These are phyloP conservation scores for Rhizophora mangle DNA, from an alignment of 345 rosid genomes.

Conservation along the genomic window DNA sequence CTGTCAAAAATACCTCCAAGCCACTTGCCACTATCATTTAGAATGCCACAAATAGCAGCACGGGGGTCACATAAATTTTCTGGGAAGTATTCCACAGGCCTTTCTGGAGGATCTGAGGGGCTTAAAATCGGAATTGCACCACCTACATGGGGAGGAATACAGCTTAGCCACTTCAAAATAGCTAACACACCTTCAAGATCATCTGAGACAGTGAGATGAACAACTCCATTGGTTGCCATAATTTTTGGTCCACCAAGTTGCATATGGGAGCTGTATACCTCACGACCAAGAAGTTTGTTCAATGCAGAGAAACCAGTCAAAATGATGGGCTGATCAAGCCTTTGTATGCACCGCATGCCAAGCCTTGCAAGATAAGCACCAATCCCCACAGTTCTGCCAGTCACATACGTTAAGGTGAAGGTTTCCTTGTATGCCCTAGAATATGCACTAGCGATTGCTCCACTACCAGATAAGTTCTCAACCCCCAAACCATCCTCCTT, in stretches of 20 bases:
- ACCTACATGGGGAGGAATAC: slow-evolving; percentile 72
- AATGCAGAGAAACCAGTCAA: slow-evolving; percentile 96
- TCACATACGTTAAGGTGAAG: slow-evolving; percentile 89
- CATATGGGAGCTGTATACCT: slow-evolving; percentile 99
- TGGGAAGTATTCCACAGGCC: slow-evolving; percentile 79
- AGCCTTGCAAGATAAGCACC: slow-evolving; percentile 99
- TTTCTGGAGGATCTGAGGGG: slow-evolving; percentile 76
- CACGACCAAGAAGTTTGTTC: slow-evolving; percentile 98
- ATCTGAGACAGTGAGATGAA: slow-evolving; percentile 93
- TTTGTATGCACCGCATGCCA: slow-evolving; percentile 98
- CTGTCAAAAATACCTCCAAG: slow-evolving; percentile 93
- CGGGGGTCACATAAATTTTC: slow-evolving; percentile 97
- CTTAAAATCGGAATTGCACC: slow-evolving; percentile 70
- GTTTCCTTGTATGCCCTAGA: slow-evolving; percentile 96
- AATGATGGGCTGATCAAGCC: slow-evolving; percentile 98
- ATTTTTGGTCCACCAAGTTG: slow-evolving; percentile 99
- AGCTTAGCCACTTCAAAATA: slow-evolving; percentile 93
- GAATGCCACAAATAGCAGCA: slow-evolving; percentile 78
- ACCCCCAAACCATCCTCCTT: slow-evolving; percentile 97
- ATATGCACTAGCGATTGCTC: slow-evolving; percentile 97
- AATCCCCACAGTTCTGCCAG: slow-evolving; percentile 94
- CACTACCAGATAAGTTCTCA: slow-evolving; percentile 95
- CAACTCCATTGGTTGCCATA: slow-evolving; percentile 99
- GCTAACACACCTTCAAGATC: slow-evolving; percentile 95
- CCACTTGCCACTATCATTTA: slow-evolving; percentile 75